phyloP scores from a whole-genome alignment of 208 protist genomes.

The Trichomonas vaginalis region DNA sequence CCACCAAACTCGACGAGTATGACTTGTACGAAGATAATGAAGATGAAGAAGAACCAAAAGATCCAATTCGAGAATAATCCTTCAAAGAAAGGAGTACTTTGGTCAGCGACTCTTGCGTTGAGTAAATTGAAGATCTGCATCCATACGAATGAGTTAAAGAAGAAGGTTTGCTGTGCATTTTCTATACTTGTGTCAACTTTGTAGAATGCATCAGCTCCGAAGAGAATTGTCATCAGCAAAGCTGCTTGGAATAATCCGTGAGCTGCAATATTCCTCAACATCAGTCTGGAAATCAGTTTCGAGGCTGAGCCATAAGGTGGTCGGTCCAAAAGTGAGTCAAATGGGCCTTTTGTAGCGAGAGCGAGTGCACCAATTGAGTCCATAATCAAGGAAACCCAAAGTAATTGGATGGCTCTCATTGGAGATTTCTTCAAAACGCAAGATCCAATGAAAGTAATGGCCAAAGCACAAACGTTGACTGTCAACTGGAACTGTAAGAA shows the following conservation, averaged over 20 bases:
- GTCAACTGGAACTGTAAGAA: constrained; percentile 40
- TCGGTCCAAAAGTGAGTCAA: neutral
- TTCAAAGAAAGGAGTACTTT: neutral
- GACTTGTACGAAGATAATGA: neutral
- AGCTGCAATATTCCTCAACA: neutral
- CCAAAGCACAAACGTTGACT: constrained; percentile 28
- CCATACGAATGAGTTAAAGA: neutral
- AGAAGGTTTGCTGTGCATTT: neutral
- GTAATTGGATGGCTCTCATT: constrained; percentile 27
- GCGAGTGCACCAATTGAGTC: neutral
- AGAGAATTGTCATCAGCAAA: neutral
- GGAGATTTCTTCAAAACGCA: constrained; percentile 15
- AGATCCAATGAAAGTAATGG: constrained; percentile 27
- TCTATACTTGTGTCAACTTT: neutral
- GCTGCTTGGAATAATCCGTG: constrained; percentile 4
- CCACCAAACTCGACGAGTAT: constrained; percentile 15
- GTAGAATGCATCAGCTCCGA: neutral
- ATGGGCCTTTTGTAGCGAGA: neutral
- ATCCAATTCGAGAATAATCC: neutral
- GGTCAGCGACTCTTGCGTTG: neutral
- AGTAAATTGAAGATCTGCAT: constrained; percentile 10
- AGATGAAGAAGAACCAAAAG: neutral
- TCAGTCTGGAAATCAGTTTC: neutral
- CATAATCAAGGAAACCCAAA: constrained; percentile 26
- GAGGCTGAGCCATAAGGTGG: neutral